Evolutionary conservation across 192 early-diverging fungal genomes (phyloP).

Genomic region (Allomyces macrogynus): DNA sequence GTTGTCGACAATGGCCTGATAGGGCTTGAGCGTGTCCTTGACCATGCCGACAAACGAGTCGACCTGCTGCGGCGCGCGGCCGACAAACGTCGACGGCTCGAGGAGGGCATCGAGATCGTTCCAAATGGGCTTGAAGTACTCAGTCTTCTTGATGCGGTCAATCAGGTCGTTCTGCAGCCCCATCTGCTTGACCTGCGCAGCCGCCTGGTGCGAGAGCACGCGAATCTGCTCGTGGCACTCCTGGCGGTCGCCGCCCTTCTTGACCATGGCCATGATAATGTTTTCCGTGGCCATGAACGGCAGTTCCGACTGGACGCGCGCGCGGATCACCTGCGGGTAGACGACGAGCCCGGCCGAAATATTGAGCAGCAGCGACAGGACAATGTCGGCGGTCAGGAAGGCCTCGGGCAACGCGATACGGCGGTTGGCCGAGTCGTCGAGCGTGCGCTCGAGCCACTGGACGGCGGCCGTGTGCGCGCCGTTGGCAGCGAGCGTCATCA

Average conservation of each 20-base stretch:
- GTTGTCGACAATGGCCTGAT: not conserved
- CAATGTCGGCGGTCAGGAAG: constrained; percentile 89
- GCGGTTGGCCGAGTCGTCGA: constrained; percentile 93
- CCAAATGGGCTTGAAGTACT: constrained; percentile 77
- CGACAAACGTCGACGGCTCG: constrained; percentile 80
- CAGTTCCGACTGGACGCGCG: constrained; percentile 77
- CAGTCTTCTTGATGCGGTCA: constrained; percentile 53
- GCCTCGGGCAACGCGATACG: constrained; percentile 90
- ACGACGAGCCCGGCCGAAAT: constrained; percentile 94
- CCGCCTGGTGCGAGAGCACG: constrained; percentile 84
- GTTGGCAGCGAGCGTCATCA: constrained; percentile 76
- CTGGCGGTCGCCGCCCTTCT: constrained; percentile 86
- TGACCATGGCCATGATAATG: constrained; percentile 97
- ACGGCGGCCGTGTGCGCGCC: constrained; percentile 71
- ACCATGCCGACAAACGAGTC: constrained; percentile 34
- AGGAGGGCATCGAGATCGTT: constrained; percentile 53
- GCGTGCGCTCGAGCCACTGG: constrained; percentile 94
- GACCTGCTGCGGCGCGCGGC: constrained; percentile 85
- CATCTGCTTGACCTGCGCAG: constrained; percentile 68
- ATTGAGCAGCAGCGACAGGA: constrained; percentile 86
- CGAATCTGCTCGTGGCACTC: constrained; percentile 93
- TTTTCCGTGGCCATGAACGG: constrained; percentile 99
- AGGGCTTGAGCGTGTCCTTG: not conserved
- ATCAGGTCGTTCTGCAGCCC: constrained; percentile 92
- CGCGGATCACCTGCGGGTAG: constrained; percentile 82